Conservation (phyloP, 139 green algal species). For the Trebouxia sp. region DNA sequence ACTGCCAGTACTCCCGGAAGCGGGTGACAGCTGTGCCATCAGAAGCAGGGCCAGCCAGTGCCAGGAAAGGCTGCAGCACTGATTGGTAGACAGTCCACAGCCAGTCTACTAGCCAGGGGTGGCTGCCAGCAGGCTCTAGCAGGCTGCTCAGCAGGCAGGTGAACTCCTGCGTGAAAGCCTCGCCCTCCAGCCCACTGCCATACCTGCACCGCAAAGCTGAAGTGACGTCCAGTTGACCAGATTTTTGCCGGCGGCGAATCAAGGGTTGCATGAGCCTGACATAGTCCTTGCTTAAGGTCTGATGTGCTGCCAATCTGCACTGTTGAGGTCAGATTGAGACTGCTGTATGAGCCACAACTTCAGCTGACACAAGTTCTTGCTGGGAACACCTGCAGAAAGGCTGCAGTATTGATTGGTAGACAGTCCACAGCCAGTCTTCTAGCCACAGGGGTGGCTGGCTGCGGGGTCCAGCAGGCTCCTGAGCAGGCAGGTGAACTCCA, state of each 20-base stretch:
- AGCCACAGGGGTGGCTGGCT: constrained; percentile 22
- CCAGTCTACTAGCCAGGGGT: constrained; percentile 31
- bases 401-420: constrained; percentile 31
- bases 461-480: constrained; percentile 14
- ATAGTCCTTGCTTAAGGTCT: too few relatives aligned
- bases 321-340: too few relatives aligned
- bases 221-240: too few relatives aligned
- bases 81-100: constrained; percentile 25
- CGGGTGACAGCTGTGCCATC: not conserved
- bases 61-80: constrained; percentile 34
- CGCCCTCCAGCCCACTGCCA: constrained; percentile 25
- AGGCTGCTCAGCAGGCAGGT: constrained; percentile 23
- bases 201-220: not conserved
- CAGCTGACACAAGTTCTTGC: too few relatives aligned
- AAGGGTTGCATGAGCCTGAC: too few relatives aligned
- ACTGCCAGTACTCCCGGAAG: constrained; percentile 25
- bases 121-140: constrained; percentile 11
- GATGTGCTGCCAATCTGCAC: too few relatives aligned
- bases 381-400: too few relatives aligned
- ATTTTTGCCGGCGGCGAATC: too few relatives aligned
- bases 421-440: constrained; percentile 24
- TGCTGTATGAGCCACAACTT: too few relatives aligned
- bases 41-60: constrained; percentile 26
- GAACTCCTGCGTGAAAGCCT: constrained; percentile 20
- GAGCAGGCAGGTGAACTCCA: constrained; percentile 27